phyloP scores from a whole-genome alignment of 768 basidiomycete species.

The Xerocomellus amylosporus region DNA sequence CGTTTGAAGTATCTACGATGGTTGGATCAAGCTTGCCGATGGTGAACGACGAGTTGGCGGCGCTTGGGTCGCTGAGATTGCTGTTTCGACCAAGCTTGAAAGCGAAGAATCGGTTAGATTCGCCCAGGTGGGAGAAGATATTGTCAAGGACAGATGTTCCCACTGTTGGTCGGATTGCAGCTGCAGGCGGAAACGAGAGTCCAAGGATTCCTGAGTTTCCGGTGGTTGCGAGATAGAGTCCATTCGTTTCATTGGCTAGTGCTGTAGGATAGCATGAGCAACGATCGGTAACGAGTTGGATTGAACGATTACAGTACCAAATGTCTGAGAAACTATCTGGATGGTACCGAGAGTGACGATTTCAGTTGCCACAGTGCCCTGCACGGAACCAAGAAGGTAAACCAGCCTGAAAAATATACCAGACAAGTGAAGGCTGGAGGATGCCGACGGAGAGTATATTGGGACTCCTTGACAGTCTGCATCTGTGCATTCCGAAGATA shows the following conservation, averaged over 20 bases:
- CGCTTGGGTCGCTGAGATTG: slow-evolving; percentile 14
- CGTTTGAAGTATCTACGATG: slow-evolving; percentile 22
- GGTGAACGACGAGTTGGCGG: slow-evolving; percentile 45
- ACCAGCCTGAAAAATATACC: slow-evolving; percentile 39
- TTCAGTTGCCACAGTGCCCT: slow-evolving; percentile 51
- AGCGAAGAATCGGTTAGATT: slow-evolving; percentile 46
- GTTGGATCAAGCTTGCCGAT: slow-evolving; percentile 47
- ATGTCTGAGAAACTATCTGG: slow-evolving; percentile 45
- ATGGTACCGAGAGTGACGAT: slow-evolving; percentile 44
- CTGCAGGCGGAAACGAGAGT: slow-evolving; percentile 47
- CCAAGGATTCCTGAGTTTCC: slow-evolving; percentile 58
- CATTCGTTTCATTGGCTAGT: slow-evolving; percentile 42
- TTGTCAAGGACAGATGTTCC: slow-evolving; percentile 50
- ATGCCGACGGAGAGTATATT: slow-evolving; percentile 38
- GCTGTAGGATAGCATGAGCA: slow-evolving; percentile 32
- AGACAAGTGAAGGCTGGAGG: slow-evolving; percentile 31
- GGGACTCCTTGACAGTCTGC: slow-evolving; percentile 46
- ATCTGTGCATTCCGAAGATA: slow-evolving; percentile 43
- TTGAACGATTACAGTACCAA: slow-evolving; percentile 35
- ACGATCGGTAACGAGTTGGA: background rate
- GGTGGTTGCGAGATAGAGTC: slow-evolving; percentile 42
- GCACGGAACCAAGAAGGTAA: slow-evolving; percentile 54
- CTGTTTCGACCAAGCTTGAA: slow-evolving; percentile 44
- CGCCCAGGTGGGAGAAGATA: slow-evolving; percentile 41
- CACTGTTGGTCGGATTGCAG: slow-evolving; percentile 43